Percentiles rank a stretch among this genome's conserved stretches.
Conservation (phyloP, 1,284 basidiomycete genomes). For the Ustilago vetiveriae region DNA sequence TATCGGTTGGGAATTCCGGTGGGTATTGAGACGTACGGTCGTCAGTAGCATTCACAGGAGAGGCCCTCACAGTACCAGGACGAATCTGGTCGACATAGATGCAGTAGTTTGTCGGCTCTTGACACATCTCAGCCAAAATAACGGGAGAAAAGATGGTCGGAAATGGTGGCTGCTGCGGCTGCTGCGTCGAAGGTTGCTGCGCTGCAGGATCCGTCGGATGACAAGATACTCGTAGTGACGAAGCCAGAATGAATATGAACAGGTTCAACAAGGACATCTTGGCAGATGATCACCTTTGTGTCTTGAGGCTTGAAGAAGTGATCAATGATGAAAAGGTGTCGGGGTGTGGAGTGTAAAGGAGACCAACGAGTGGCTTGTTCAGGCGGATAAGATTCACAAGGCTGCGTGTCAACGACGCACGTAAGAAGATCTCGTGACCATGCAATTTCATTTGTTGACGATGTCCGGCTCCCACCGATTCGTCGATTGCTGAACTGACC, state of each 20-base stretch:
- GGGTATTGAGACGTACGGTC: conserved; percentile 16
- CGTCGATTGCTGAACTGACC: no score
- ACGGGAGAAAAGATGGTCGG: conserved; percentile 10
- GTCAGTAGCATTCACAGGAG: conserved; percentile 21
- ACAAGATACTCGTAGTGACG: conserved; percentile 3
- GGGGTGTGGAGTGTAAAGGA: no score
- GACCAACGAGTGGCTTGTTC: no score
- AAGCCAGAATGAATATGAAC: not conserved
- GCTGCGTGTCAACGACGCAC: no score
- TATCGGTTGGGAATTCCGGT: no score
- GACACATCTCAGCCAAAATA: conserved; percentile 8
- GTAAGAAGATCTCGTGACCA: no score
- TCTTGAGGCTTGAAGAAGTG: no score
- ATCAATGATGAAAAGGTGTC: no score
- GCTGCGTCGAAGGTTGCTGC: not conserved
- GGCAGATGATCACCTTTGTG: no score
- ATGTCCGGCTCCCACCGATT: no score
- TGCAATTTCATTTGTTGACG: no score
- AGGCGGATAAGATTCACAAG: no score
- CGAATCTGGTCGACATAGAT: conserved; percentile 35
- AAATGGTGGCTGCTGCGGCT: not conserved
- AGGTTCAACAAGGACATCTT: not conserved
- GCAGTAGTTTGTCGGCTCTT: conserved; percentile 18
- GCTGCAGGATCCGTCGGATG: not conserved
- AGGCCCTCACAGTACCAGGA: conserved; percentile 7